Evolutionary conservation across 805 yeast species (phyloP).

Genomic region (Candida schatavii): DNA sequence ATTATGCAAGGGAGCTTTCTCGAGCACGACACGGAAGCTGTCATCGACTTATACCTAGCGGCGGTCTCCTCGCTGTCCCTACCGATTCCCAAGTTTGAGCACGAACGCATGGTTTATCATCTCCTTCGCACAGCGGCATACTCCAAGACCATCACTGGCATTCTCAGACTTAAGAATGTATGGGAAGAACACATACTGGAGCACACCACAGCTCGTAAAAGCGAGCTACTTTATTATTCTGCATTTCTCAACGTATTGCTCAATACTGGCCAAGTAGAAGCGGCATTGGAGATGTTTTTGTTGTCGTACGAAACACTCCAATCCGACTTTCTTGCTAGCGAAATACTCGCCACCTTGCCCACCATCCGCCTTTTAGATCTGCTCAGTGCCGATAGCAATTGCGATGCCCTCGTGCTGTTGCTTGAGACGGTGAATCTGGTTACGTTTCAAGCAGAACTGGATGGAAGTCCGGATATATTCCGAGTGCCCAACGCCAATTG

Average conservation of each 20-base stretch:
- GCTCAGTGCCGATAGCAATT: slow-evolving; percentile 19
- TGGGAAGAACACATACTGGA: slow-evolving; percentile 17
- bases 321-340: not conserved
- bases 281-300: slow-evolving; percentile 20
- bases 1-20: not conserved
- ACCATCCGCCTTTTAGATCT: slow-evolving; percentile 14
- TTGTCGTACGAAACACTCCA: not conserved
- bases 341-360: slow-evolving; percentile 15
- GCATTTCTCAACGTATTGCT: slow-evolving; percentile 21
- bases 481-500: slow-evolving; percentile 15
- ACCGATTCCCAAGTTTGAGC: not conserved
- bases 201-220: slow-evolving; percentile 2
- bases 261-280: slow-evolving; percentile 21
- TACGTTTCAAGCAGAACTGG: not conserved
- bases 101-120: slow-evolving; percentile 1
- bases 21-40: not conserved
- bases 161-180: slow-evolving; percentile 18
- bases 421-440: slow-evolving; percentile 9
- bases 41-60: not conserved
- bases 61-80: not conserved
- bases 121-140: not conserved
- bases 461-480: not conserved
- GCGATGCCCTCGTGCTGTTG: slow-evolving; percentile 17
- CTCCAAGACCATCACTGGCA: slow-evolving; percentile 19
- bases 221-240: slow-evolving; percentile 19